These are phyloP conservation scores for Guillardia theta DNA, from an alignment of 78 protist genomes.

Conservation along the genomic window DNA sequence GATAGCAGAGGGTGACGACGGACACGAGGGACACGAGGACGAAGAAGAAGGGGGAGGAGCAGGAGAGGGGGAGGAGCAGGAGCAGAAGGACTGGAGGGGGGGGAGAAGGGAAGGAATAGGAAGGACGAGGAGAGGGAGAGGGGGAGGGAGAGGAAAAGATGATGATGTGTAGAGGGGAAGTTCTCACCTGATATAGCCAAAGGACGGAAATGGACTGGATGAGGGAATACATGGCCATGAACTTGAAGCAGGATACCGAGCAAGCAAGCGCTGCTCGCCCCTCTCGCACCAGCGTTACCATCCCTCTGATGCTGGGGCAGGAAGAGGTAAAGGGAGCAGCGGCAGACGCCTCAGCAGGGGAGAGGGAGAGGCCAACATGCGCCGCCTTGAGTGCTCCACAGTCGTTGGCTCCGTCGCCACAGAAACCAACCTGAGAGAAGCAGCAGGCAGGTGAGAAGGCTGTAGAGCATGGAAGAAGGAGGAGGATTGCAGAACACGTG, in stretches of 20 bases:
- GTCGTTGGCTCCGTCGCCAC: slow-evolving; percentile 92
- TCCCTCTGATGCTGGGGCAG: slow-evolving; percentile 36
- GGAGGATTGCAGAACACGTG: background rate
- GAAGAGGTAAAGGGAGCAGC: slow-evolving; percentile 85
- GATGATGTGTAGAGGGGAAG: background rate
- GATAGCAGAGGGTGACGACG: no score
- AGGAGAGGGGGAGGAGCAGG: no score
- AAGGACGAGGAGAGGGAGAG: background rate
- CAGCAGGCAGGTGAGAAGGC: background rate
- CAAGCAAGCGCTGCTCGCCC: slow-evolving; percentile 77
- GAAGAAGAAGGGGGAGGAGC: no score
- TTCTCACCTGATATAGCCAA: background rate
- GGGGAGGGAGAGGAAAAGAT: background rate
- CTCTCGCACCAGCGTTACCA: slow-evolving; percentile 62
- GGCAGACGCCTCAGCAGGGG: slow-evolving; percentile 49
- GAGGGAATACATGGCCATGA: slow-evolving; percentile 65
- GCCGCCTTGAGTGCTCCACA: slow-evolving; percentile 69
- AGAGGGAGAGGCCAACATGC: slow-evolving; percentile 9
- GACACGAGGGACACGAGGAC: no score
- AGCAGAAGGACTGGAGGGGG: no score
- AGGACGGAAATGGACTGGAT: slow-evolving; percentile 68
- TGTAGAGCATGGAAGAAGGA: background rate
- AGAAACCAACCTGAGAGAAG: slow-evolving; percentile 43
- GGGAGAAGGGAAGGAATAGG: no score
- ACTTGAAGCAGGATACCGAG: slow-evolving; percentile 70